Evolutionary conservation across 129 eudicot genomes (phyloP), one percentile per base, ranked within the genome.

Genomic region (Chrysanthemum seticuspe): DNA sequence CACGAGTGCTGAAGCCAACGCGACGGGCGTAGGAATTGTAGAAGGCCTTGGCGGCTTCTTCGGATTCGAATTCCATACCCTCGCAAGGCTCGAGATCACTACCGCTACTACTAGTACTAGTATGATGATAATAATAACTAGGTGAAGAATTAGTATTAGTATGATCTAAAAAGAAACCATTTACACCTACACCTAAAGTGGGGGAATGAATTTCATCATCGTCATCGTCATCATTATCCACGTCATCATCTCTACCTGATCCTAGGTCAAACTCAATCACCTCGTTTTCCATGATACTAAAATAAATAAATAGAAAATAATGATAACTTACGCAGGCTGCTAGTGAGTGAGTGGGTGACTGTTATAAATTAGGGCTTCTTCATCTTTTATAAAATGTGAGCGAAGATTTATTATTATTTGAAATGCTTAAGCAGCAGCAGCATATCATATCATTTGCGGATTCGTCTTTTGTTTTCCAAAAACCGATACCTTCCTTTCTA

Each of bases 11-110:
- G 62, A 85, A 85, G 54, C 89, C 89, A 7, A 85, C 86, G 31
- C 89, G 89, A 5, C 89, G 78, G 27, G 86, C 86, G 56, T 85
- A 85, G 0, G 82, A 85, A 60, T 85, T 85, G 48, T 85, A 85
- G 57, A 82, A 85, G 16, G 84, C 89, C 75, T 85, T 85, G 73
- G 89, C 84, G 73, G 89, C 86, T 77, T 85, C 89, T 76, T 85
- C 89, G 0, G 89, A 85, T 62, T 85, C 89, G 62, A 85, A 85
- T 62, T 85, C 89, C 89, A 85, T 85, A 10, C 82, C 86, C 68
- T 82, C 89, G 29, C 67, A 85, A 10, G 89, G 89, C 67, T 85
- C 89, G 4, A 85, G 89, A 66, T 82, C 80, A 52, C 69, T 36
- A 58, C 63, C 25, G 0, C 12, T 29, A 29, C 5, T 29, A 31